Evolutionary conservation across 202 grass and related monocot genomes (phyloP), one percentile per base, ranked within the genome.

Genomic region (Dendrocalamus latiflorus): DNA sequence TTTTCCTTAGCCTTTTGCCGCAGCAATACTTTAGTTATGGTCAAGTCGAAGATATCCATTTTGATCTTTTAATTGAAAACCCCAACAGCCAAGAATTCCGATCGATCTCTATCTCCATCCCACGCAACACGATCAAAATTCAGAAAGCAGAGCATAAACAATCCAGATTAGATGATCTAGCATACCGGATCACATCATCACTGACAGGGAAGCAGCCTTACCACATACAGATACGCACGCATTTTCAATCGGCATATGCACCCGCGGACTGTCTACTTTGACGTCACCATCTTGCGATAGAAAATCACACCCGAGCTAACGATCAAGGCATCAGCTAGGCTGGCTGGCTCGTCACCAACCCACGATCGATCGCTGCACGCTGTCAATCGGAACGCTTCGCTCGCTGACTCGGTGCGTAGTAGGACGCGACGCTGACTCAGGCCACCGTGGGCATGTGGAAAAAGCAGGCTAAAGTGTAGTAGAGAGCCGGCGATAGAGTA

Each of bases 351-450:
- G 41, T 33, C 70, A 75, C 80, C 69, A 65, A 83, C 57, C 44
- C 80, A 74, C 69, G 41, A 49, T 39, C 15, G 83, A 53, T 9
- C 24, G 24, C 9, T 41, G 41, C 68, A 3, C 17, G 78, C 72
- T 51, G 88, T 70, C 64, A 33, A 16, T 28, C 44, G 42, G 54
- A 65, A 25, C 25, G 88, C n/a, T n/a, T n/a, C n/a, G 78, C 18
- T 30, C 12, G 61, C 22, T 86, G 88, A 86, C 88, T 73, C 60
- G 88, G 83, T 68, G 78, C 83, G 34, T 26, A 9, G 83, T 86
- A 54, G 83, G 83, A 86, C 67, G 50, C 67, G 74, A 83, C 68
- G 83, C 79, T 86, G 83, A 90, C 68, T 90, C 88, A 43, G 74
- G 50, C 34, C 88, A 8, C 60, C 74, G 79, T 90, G 72, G 58